These are phyloP conservation scores for Pseudogymnoascus sp. DNA, from an alignment of 2,329 filamentous ascomycete species.

Conservation along the genomic window DNA sequence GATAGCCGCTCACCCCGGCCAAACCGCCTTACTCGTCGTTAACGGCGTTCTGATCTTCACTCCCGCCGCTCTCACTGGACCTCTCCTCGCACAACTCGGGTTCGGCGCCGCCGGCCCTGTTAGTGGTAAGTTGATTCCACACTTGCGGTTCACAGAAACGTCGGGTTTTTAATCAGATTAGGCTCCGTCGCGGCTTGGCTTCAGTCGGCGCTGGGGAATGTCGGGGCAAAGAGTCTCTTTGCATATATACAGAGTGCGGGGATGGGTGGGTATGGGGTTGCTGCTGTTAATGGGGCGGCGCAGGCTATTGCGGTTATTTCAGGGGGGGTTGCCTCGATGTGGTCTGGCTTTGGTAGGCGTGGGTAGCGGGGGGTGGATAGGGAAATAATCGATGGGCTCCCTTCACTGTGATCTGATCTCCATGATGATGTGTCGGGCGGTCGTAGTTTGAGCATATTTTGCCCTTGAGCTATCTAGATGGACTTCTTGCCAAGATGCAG, in stretches of 20 bases:
- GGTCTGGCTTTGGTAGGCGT: background rate
- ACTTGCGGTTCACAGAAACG: slow-evolving; percentile 7
- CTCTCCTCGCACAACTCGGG: slow-evolving; percentile 14
- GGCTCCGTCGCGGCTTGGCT: slow-evolving; percentile 12
- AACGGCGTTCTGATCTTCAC: slow-evolving; percentile 14
- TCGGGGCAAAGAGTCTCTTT: slow-evolving; percentile 3
- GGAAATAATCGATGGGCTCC: background rate
- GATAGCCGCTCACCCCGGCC: slow-evolving; percentile 7
- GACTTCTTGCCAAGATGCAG: background rate
- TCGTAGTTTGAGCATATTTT: background rate
- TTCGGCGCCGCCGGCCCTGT: slow-evolving; percentile 14
- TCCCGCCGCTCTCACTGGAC: slow-evolving; percentile 12
- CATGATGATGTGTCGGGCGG: background rate
- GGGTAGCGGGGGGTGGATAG: background rate
- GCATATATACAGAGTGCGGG: slow-evolving; percentile 9
- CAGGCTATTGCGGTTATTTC: background rate
- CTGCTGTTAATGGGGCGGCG: slow-evolving; percentile 2
- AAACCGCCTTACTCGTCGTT: slow-evolving; percentile 11
- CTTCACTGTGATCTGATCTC: background rate
- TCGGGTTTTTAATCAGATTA: background rate
- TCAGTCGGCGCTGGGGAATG: slow-evolving; percentile 12
- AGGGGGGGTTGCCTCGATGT: background rate
- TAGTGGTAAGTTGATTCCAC: slow-evolving; percentile 10
- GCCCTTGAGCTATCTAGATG: background rate
- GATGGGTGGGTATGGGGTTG: slow-evolving; percentile 9